Base-by-base conservation (phyloP, 129 eudicot species). In the Flaveria sonorensis region DNA sequence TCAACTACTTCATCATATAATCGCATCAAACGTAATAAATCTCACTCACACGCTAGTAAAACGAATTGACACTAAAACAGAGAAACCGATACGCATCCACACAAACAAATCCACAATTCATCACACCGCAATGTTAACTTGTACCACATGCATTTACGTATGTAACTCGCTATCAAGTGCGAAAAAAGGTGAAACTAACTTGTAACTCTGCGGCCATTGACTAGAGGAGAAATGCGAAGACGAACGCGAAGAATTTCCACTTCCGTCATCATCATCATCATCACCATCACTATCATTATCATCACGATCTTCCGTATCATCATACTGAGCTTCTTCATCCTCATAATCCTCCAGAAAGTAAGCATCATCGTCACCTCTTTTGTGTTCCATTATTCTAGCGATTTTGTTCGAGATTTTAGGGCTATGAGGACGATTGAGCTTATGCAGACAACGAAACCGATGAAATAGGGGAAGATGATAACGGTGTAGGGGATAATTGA, bases 191-290 rank as follows among this genome's bases (percentile, higher is more conserved):
- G n/a, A 26, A 23, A 65, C 74, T 80, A 24, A 80, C 84, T 80
- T 74, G 63, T 80, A 80, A 73, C 84, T 80, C 72, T 80, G 84
- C 51, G 84, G 84, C 84, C 84, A 80, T 73, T 80, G 84, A 74
- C 2, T 73, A 56, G 84, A 80, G 15, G 75, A 73, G 70, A 80
- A 80, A 80, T 73, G 79, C 40, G 83, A 79, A 2, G 73, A 72
- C 21, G 78, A 78, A 45, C 43, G 69, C 14, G 68, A 14, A 26
- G 81, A 71, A 24, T 4, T 23, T 7, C 73, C 68, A 65, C 79
- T 80, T 53, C 16, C 79, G 43, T 53, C 74, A 52, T 52, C 55
- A 2, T 77, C 43, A 15, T 46, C 71, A 5, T 8, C 42, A 5
- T 63, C 57, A n/a, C 62, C 30, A 12, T 53, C n/a, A 50, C 21